Conservation (phyloP, 441 rosid genomes). For the Melastoma candidum region DNA sequence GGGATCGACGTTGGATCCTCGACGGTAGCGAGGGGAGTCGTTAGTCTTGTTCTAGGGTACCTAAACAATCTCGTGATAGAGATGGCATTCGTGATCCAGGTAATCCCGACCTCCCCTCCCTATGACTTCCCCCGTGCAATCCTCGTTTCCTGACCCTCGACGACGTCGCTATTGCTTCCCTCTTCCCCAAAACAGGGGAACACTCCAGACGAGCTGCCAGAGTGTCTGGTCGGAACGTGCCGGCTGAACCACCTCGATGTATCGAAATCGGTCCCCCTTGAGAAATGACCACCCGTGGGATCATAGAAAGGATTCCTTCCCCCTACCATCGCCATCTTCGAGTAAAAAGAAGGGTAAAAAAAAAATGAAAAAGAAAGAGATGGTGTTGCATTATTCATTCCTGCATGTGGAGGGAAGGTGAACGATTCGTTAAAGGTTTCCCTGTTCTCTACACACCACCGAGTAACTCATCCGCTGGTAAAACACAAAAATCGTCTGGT, state of each 20-base stretch:
- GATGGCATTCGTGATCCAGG: slow-evolving; percentile 95
- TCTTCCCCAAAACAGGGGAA: slow-evolving; percentile 41
- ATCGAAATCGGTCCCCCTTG: slow-evolving; percentile 35
- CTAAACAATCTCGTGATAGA: slow-evolving; percentile 78
- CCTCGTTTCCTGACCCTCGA: background rate
- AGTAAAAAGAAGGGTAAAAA: too few species aligned
- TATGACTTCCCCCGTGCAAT: background rate
- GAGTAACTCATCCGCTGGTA: too few species aligned
- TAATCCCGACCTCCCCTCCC: slow-evolving; percentile 6
- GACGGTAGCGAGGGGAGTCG: slow-evolving; percentile 82
- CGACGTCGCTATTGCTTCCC: too few species aligned
- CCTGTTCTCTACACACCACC: too few species aligned
- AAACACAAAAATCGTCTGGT: too few species aligned
- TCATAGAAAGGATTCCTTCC: too few species aligned
- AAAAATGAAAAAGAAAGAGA: too few species aligned
- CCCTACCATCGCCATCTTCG: too few species aligned
- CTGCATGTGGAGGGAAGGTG: too few species aligned
- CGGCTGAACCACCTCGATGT: slow-evolving; percentile 61
- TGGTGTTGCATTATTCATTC: too few species aligned
- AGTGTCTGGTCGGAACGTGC: slow-evolving; percentile 72
- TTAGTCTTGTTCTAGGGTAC: slow-evolving; percentile 75
- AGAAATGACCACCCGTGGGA: background rate
- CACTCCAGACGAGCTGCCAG: slow-evolving; percentile 80
- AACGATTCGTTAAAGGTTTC: too few species aligned
- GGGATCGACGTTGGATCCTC: slow-evolving; percentile 87